phyloP scores from a whole-genome alignment of 2,329 filamentous ascomycete species.

The Arachnomyces sp. region DNA sequence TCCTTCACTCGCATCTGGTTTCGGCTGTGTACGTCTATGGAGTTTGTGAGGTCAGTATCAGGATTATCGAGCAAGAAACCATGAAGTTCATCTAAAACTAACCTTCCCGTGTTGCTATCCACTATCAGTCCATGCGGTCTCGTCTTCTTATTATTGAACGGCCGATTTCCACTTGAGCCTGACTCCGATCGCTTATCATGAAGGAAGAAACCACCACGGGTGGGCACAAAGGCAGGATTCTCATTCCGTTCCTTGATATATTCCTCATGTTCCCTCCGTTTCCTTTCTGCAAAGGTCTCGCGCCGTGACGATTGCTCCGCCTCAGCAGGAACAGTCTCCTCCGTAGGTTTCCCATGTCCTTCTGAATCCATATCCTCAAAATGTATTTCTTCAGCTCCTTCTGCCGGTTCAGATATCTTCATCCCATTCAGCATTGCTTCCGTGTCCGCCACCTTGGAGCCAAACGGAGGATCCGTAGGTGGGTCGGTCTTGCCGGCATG shows the following conservation, averaged over 20 bases:
- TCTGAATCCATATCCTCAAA: slow-evolving; percentile 41
- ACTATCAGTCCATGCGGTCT: slow-evolving; percentile 44
- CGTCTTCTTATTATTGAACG: slow-evolving; percentile 47
- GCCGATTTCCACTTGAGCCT: slow-evolving; percentile 68
- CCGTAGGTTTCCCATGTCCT: slow-evolving; percentile 23
- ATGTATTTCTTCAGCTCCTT: slow-evolving; percentile 40
- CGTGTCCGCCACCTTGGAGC: slow-evolving; percentile 46
- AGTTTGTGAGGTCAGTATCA: slow-evolving; percentile 5
- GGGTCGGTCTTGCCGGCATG: neutral
- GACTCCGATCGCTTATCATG: slow-evolving; percentile 82
- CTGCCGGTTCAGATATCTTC: slow-evolving; percentile 33
- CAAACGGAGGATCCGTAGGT: slow-evolving; percentile 26
- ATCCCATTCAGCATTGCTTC: slow-evolving; percentile 56
- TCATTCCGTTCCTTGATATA: slow-evolving; percentile 81
- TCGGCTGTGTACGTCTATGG: slow-evolving; percentile 32
- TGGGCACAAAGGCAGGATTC: slow-evolving; percentile 89
- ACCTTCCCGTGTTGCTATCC: slow-evolving; percentile 40
- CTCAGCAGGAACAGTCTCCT: slow-evolving; percentile 32
- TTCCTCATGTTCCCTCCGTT: slow-evolving; percentile 81
- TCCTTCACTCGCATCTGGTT: slow-evolving; percentile 54
- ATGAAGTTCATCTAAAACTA: slow-evolving; percentile 6
- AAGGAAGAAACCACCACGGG: slow-evolving; percentile 92
- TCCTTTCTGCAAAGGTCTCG: slow-evolving; percentile 59
- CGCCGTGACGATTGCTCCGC: slow-evolving; percentile 28
- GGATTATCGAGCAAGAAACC: neutral